Conservation (phyloP, 768 basidiomycete species). For the Auricularia heimuer region DNA sequence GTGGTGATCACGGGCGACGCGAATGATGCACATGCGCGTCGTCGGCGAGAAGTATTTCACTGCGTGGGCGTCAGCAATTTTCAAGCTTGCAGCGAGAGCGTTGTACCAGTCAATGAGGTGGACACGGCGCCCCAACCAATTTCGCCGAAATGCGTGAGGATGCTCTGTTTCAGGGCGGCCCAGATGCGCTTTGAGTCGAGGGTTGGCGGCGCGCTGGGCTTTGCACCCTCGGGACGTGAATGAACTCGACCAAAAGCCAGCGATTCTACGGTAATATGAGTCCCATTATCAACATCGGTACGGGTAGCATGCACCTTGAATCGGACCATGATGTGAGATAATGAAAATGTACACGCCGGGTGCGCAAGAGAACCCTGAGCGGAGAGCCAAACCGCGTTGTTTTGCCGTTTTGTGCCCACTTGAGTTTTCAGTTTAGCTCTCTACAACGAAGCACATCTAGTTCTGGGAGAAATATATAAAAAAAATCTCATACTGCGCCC, state of each 20-base stretch:
- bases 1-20: slow-evolving; percentile 75
- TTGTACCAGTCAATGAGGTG: slow-evolving; percentile 52
- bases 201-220: slow-evolving; percentile 12
- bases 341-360: no score
- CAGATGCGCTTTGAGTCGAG: slow-evolving; percentile 61
- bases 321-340: slow-evolving; percentile 41
- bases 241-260: slow-evolving; percentile 81
- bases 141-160: slow-evolving; percentile 71
- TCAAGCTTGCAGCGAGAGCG: background rate
- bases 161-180: slow-evolving; percentile 56
- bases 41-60: slow-evolving; percentile 85
- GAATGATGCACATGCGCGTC: slow-evolving; percentile 77
- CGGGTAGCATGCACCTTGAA: slow-evolving; percentile 42
- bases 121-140: slow-evolving; percentile 79
- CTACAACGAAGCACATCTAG: no score
- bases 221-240: slow-evolving; percentile 27
- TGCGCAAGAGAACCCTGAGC: no score
- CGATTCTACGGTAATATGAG: slow-evolving; percentile 47
- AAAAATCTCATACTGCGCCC: no score
- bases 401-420: no score
- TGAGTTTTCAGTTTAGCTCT: no score
- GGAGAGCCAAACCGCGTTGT: no score
- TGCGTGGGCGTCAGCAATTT: slow-evolving; percentile 18
- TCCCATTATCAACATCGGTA: background rate
- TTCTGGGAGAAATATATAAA: no score